phyloP scores from a whole-genome alignment of 108 stramenopile genomes.

The Nannochloropsis gaditana region DNA sequence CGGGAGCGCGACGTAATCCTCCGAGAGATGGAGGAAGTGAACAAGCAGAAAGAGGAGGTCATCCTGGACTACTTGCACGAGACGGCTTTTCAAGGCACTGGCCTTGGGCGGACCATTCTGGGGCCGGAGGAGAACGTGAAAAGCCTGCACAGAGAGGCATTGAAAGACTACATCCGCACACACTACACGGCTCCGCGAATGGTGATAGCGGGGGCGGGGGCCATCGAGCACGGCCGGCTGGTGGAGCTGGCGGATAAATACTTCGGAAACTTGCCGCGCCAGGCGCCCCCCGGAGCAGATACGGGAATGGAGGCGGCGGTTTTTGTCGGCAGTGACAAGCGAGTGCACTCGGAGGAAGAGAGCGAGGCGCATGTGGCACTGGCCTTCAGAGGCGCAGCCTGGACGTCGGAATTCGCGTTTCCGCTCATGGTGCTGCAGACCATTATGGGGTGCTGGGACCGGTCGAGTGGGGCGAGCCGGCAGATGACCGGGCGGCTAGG shows the following conservation, averaged over 20 bases:
- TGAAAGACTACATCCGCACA: slow-evolving; percentile 80
- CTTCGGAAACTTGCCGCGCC: slow-evolving; percentile 74
- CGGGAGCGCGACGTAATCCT: slow-evolving; percentile 96
- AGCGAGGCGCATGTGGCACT: slow-evolving; percentile 78
- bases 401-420: slow-evolving; percentile 94
- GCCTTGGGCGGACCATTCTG: slow-evolving; percentile 92
- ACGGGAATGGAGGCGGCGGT: slow-evolving; percentile 61
- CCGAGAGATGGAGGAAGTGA: slow-evolving; percentile 97
- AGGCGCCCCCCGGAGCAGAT: slow-evolving; percentile 55
- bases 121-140: slow-evolving; percentile 89
- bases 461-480: slow-evolving; percentile 63
- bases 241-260: slow-evolving; percentile 76
- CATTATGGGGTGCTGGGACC: slow-evolving; percentile 89
- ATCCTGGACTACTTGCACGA: slow-evolving; percentile 96
- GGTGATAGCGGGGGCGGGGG: slow-evolving; percentile 96
- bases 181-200: slow-evolving; percentile 98
- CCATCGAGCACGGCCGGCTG: slow-evolving; percentile 78
- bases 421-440: slow-evolving; percentile 97
- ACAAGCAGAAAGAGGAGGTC: slow-evolving; percentile 95
- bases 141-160: slow-evolving; percentile 68
- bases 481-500: slow-evolving; percentile 41
- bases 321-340: slow-evolving; percentile 89
- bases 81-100: slow-evolving; percentile 85
- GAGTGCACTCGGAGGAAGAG: slow-evolving; percentile 76
- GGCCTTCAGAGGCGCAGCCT: slow-evolving; percentile 90